Percentiles rank a stretch among this genome's conserved stretches.
These are phyloP conservation scores for Erigeron philadelphicus DNA, from an alignment of 140 eudicot genomes.

Conservation along the genomic window DNA sequence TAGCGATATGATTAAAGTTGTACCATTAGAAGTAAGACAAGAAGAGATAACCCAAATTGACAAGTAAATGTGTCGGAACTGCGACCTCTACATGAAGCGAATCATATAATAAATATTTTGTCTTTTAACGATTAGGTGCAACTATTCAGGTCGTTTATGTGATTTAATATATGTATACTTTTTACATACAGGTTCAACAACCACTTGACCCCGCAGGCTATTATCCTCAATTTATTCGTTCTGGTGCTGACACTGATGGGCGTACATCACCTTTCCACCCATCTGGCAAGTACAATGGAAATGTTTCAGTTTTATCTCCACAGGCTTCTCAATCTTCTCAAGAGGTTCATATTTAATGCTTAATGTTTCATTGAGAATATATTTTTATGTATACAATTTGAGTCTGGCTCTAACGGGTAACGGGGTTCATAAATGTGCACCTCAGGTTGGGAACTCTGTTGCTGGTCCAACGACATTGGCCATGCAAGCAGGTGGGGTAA, in stretches of 20 bases:
- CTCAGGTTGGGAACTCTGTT: constrained; percentile 60
- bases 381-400: not conserved
- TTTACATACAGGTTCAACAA: constrained; percentile 59
- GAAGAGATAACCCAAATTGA: not conserved
- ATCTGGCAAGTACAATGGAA: constrained; percentile 65
- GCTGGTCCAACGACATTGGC: constrained; percentile 65
- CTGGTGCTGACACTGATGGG: constrained; percentile 61
- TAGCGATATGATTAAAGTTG: not conserved
- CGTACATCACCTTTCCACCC: constrained; percentile 67
- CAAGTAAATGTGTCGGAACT: not conserved
- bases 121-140: not conserved
- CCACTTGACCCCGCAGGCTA: constrained; percentile 73
- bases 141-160: not conserved
- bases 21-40: constrained; percentile 2
- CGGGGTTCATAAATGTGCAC: constrained; percentile 6
- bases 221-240: constrained; percentile 67
- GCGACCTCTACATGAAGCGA: not conserved
- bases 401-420: not conserved
- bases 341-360: constrained; percentile 52
- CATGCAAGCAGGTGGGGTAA: constrained; percentile 70
- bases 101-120: not conserved
- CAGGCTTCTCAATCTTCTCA: constrained; percentile 67
- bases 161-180: constrained; percentile 15
- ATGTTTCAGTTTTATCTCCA: constrained; percentile 47
- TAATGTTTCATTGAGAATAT: not conserved